Evolutionary conservation across 2,329 filamentous ascomycete species (phyloP).

Genomic region (Proliferodiscus dingleyae): DNA sequence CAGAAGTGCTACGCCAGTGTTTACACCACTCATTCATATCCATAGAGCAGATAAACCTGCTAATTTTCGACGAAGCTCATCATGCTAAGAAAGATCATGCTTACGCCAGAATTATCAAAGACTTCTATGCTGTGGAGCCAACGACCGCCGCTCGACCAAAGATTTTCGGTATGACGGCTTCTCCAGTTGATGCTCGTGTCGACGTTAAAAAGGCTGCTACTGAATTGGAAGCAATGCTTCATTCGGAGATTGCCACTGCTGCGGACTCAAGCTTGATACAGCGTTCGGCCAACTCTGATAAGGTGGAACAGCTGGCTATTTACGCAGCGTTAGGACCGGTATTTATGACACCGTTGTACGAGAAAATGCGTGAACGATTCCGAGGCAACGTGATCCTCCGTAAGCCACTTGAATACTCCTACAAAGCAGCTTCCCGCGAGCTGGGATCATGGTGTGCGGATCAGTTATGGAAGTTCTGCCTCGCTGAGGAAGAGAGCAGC

Average conservation of each 20-base stretch:
- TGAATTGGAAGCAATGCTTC: constrained; percentile 70
- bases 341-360: constrained; percentile 62
- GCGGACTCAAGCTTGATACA: constrained; percentile 54
- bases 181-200: constrained; percentile 78
- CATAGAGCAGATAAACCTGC: constrained; percentile 79
- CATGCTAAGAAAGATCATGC: constrained; percentile 92
- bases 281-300: constrained; percentile 54
- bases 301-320: constrained; percentile 53
- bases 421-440: constrained; percentile 50
- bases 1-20: constrained; percentile 76
- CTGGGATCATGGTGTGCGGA: constrained; percentile 85
- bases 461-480: constrained; percentile 67
- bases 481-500: constrained; percentile 56
- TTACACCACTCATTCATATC: constrained; percentile 73
- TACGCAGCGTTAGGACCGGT: constrained; percentile 43
- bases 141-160: constrained; percentile 54
- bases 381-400: constrained; percentile 39
- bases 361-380: constrained; percentile 48
- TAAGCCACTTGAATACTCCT: constrained; percentile 45
- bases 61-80: constrained; percentile 95
- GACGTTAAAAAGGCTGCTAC: constrained; percentile 66
- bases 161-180: constrained; percentile 95
- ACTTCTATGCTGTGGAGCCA: constrained; percentile 60
- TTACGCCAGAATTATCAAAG: constrained; percentile 84
- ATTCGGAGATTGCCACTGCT: constrained; percentile 79